Conservation (phyloP, 1,284 basidiomycete genomes). For the Fereydounia khargensis region DNA sequence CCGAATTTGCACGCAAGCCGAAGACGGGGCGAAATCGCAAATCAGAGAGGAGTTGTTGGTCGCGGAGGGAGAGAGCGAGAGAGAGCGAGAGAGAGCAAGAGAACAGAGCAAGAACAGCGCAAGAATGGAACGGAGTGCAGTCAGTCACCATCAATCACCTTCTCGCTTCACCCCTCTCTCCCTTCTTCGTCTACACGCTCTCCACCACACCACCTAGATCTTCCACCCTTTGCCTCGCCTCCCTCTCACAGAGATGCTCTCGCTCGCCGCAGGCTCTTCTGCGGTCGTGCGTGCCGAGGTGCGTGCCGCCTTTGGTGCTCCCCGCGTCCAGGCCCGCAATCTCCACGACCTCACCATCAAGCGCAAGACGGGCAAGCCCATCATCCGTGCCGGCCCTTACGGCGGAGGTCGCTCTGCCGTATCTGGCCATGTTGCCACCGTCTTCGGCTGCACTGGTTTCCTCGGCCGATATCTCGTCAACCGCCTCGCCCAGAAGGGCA, state of each 20-base stretch:
- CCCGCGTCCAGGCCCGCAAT: constrained; percentile 24
- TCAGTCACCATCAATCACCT: constrained; percentile 2
- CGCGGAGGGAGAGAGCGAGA: too few species aligned
- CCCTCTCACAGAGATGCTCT: too few species aligned
- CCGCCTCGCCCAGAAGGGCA: constrained; percentile 72
- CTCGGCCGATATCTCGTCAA: constrained; percentile 86
- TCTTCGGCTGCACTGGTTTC: constrained; percentile 95
- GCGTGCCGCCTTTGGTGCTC: constrained; percentile 20
- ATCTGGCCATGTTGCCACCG: constrained; percentile 76
- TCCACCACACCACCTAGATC: too few species aligned
- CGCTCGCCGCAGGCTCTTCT: constrained; percentile 19
- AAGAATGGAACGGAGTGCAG: too few species aligned
- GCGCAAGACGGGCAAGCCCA: constrained; percentile 52
- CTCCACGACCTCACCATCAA: constrained; percentile 54
- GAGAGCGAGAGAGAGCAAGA: too few species aligned
- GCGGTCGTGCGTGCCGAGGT: constrained; percentile 25
- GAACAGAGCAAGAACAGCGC: too few species aligned
- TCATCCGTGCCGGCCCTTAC: constrained; percentile 51
- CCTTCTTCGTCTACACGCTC: background rate
- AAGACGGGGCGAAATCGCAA: too few species aligned
- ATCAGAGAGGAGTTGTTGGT: too few species aligned
- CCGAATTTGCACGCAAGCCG: too few species aligned
- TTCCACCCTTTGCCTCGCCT: too few species aligned
- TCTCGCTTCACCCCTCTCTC: background rate
- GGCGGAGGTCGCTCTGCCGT: constrained; percentile 54